Base-by-base conservation (phyloP, 73 alveolate species). In the Paramecium pentaurelia region DNA sequence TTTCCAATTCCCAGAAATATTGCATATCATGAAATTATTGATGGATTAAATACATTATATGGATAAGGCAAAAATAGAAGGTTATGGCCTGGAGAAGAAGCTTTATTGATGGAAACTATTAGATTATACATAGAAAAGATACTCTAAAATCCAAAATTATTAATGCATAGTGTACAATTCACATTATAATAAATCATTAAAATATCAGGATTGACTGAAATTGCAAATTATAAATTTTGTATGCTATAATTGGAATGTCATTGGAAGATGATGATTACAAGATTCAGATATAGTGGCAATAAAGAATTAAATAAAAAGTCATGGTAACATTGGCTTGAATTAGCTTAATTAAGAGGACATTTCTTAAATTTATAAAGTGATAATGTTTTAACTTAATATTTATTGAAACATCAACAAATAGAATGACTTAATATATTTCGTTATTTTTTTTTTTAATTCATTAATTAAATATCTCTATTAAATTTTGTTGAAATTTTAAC, bases 1-100 rank as follows among this genome's bases (percentile, higher is more conserved):
- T 68, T 87, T 18, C 93, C 88, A 6, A 58, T 87, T 0, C 93
- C 93, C 8, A 42, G 60, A 86, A 86, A 86, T 20, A n/a, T 40
- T 27, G 45, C 32, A 40, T 60, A 20, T 22, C 42, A 60, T 58
- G 28, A 18, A 27, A 68, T 40, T 37, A 38, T 30, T 7, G 34
- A 87, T 38, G 93, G 93, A 37, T 77, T 87, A 16, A 87, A 87
- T 59, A 58, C 28, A 38, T 8, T 87, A 6, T 87, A 87, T 64
- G 93, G 93, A 34, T 36, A 54, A 38, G 93, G 89, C 2, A 87
- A 87, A 40, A 64, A 87, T 25, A 87, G 93, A 36, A 59, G 84
- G 12, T 38, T 87, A 34, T 60, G 93, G 71, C 93, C 93, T 25
- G 93, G 93, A 14, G 88, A 87, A 87, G 93, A 87, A 40, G 93